Evolutionary conservation across 2,329 filamentous ascomycete species (phyloP).

Genomic region (Penicillium sp.): DNA sequence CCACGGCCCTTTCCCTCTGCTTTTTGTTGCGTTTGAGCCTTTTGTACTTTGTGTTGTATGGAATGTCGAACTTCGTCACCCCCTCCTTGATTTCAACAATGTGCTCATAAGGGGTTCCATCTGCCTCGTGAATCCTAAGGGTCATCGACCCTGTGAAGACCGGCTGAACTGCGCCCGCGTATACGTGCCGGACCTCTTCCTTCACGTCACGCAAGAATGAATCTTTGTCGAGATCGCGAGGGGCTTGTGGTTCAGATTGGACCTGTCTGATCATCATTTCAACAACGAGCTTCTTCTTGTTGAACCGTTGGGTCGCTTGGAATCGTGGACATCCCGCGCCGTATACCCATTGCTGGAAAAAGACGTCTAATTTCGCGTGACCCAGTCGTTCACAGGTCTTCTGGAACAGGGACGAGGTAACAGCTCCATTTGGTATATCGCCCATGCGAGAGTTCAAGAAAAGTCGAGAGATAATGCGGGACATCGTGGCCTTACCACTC

Average conservation of each 20-base stretch:
- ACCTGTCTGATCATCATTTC: slow-evolving; percentile 85
- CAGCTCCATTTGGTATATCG: slow-evolving; percentile 65
- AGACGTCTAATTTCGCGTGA: slow-evolving; percentile 79
- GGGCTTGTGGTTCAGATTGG: slow-evolving; percentile 57
- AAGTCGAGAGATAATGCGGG: slow-evolving; percentile 79
- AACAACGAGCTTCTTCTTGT: slow-evolving; percentile 94
- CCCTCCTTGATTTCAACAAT: slow-evolving; percentile 93
- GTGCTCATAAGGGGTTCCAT: slow-evolving; percentile 96
- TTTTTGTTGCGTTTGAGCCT: slow-evolving; percentile 83
- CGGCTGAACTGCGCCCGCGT: slow-evolving; percentile 67
- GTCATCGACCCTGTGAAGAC: slow-evolving; percentile 96
- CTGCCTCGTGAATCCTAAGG: slow-evolving; percentile 94
- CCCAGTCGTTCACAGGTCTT: slow-evolving; percentile 83
- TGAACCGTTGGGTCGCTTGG: slow-evolving; percentile 82
- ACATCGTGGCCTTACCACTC: slow-evolving; percentile 77
- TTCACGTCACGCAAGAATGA: slow-evolving; percentile 83
- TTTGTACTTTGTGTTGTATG: slow-evolving; percentile 99
- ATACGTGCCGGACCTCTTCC: slow-evolving; percentile 69
- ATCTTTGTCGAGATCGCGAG: slow-evolving; percentile 62
- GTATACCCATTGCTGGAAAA: slow-evolving; percentile 91
- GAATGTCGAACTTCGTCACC: slow-evolving; percentile 83
- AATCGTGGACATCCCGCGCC: slow-evolving; percentile 87
- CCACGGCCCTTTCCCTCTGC: slow-evolving; percentile 72
- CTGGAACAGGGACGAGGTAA: slow-evolving; percentile 75
- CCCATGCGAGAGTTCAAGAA: slow-evolving; percentile 83